Conservation (phyloP, 179 eudicot species). For the Silene coronaria region DNA sequence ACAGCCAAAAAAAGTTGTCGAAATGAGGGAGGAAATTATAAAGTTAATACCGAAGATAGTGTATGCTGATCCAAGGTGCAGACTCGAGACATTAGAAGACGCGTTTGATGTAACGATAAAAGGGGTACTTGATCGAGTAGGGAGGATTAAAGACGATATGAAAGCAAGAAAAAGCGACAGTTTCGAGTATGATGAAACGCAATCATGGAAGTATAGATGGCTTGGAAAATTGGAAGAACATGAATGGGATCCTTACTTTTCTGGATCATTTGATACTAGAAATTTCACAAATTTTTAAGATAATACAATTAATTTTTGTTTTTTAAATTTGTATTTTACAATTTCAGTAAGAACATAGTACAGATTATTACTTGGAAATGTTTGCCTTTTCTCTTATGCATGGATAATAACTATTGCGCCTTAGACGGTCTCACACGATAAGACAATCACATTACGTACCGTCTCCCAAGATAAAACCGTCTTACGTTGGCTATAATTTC, state of each 20-base stretch:
- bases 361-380: conserved; percentile 13
- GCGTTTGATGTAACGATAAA: conserved; percentile 27
- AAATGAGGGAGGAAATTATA: conserved; percentile 46
- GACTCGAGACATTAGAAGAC: conserved; percentile 22
- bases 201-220: conserved; percentile 40
- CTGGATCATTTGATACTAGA: conserved; percentile 36
- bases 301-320: neutral
- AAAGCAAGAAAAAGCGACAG: conserved; percentile 5
- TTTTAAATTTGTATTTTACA: conserved; percentile 16
- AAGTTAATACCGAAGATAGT: conserved; percentile 36
- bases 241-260: conserved; percentile 49
- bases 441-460: no score
- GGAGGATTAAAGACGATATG: neutral
- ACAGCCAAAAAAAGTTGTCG: conserved; percentile 19
- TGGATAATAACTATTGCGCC: no score
- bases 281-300: conserved; percentile 31
- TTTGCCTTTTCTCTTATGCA: no score
- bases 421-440: no score
- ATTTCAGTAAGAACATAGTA: conserved; percentile 12
- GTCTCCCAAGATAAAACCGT: no score
- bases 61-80: conserved; percentile 33
- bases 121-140: conserved; percentile 17
- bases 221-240: conserved; percentile 22
- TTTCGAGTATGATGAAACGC: conserved; percentile 26
- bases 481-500: no score